These are phyloP conservation scores for Ogataea methylovora DNA, from an alignment of 805 yeast species.

Conservation along the genomic window DNA sequence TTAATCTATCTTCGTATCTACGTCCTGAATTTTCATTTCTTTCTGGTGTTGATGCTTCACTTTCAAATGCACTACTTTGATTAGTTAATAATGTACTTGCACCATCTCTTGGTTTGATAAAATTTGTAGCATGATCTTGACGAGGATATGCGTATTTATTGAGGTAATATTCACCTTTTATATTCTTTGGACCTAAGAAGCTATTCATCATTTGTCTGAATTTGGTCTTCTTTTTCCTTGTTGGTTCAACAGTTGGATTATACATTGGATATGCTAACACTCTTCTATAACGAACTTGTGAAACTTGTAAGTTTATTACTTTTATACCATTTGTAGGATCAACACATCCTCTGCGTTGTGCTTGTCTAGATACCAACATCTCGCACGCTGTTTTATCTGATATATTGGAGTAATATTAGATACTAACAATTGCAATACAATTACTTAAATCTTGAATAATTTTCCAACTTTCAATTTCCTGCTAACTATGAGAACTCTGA, in stretches of 20 bases:
- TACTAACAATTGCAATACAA: too few species aligned
- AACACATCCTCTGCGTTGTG: too few species aligned
- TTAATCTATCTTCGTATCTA: constrained; percentile 3
- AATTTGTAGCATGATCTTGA: constrained; percentile 63
- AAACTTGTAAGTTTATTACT: constrained; percentile 36
- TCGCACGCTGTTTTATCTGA: too few species aligned
- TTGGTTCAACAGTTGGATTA: constrained; percentile 35
- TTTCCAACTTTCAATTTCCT: too few species aligned
- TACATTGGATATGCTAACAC: constrained; percentile 47
- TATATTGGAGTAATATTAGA: too few species aligned
- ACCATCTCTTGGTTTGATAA: constrained; percentile 51
- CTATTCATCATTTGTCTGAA: constrained; percentile 58
- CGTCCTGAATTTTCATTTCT: constrained; percentile 1
- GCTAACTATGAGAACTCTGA: too few species aligned
- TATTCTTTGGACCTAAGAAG: constrained; percentile 78
- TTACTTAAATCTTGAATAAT: too few species aligned
- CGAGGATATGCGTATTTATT: constrained; percentile 71
- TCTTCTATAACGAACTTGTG: constrained; percentile 42
- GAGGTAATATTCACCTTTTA: constrained; percentile 70
- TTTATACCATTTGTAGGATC: too few species aligned
- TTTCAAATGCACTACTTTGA: constrained; percentile 1
- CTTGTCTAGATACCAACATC: too few species aligned
- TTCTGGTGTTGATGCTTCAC: constrained; percentile 6
- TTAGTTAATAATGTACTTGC: constrained; percentile 20
- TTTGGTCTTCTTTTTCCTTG: constrained; percentile 36